Evolutionary conservation across 495 filamentous ascomycete genomes (phyloP).

Genomic region (Lasiosphaeris hirsuta): DNA sequence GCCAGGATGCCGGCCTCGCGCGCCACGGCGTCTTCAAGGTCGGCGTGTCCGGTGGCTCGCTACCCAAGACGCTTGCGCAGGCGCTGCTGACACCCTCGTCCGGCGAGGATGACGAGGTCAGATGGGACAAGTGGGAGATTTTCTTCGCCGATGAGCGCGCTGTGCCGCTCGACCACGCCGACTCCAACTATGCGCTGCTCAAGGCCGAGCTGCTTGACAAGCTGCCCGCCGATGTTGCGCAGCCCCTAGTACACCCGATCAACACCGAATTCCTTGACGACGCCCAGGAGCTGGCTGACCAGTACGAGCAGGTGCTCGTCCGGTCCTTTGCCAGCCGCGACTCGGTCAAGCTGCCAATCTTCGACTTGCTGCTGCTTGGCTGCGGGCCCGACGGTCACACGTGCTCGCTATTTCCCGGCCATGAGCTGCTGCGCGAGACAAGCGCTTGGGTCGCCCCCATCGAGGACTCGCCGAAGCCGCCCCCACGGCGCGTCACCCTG

Average conservation of each 20-base stretch:
- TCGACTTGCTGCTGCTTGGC: slow-evolving; percentile 88
- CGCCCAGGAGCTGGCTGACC: slow-evolving; percentile 86
- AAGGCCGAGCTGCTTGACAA: slow-evolving; percentile 86
- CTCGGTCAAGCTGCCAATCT: slow-evolving; percentile 86
- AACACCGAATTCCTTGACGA: slow-evolving; percentile 70
- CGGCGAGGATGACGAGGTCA: slow-evolving; percentile 61
- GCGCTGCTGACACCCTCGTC: slow-evolving; percentile 66
- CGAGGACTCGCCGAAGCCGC: slow-evolving; percentile 91
- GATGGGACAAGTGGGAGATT: slow-evolving; percentile 90
- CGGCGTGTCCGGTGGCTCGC: slow-evolving; percentile 89
- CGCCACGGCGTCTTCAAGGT: slow-evolving; percentile 86
- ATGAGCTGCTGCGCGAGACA: slow-evolving; percentile 79
- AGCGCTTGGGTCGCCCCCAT: slow-evolving; percentile 91
- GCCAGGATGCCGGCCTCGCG: slow-evolving; percentile 71
- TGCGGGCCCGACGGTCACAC: slow-evolving; percentile 96
- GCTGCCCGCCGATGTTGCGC: slow-evolving; percentile 62
- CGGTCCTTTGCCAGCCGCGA: slow-evolving; percentile 77
- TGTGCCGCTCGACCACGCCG: slow-evolving; percentile 83
- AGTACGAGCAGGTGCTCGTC: slow-evolving; percentile 89
- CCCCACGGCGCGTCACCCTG: slow-evolving; percentile 83
- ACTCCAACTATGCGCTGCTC: slow-evolving; percentile 90
- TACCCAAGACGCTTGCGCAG: slow-evolving; percentile 77
- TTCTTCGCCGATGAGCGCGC: slow-evolving; percentile 98
- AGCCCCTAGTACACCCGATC: slow-evolving; percentile 75
- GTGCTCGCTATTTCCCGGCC: slow-evolving; percentile 91